Base-by-base conservation (phyloP, 2,329 filamentous ascomycete species). In the Aureobasidium mangrovei region DNA sequence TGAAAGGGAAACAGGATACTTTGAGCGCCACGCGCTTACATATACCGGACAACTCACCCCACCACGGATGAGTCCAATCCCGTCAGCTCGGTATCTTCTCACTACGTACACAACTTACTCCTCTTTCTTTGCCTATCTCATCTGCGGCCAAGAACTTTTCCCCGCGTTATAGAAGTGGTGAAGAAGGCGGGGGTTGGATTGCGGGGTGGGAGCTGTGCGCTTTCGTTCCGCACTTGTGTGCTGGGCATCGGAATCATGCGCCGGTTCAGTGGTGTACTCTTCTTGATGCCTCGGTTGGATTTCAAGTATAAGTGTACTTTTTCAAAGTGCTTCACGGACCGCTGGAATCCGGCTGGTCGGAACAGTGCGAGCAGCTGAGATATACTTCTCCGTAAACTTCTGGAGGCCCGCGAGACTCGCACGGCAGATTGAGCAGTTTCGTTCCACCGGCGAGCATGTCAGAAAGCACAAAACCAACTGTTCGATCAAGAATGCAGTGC, bases 111-210 rank as follows among this genome's bases (percentile, higher is more conserved):
- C 24, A 51, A 38, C 36, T 51, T 33, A 31, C 47, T 41, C 47
- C 36, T 33, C 47, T 51, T 51, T 40, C 36, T 29, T 33, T 26
- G 47, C 5, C n/a, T 3, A 32, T 38, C 2, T 3, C 26, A 53
- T 10, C 10, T 38, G 18, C 12, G 18, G 32, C 26, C 42, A 32
- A 53, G 49, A 31, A 10, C 18, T 28, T 33, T 18, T n/a, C 28
- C 38, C 47, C 38, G 18, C 38, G 28, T 24, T 39, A 51, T 51
- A 41, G 29, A 41, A 29, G 29, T 62, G 39, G 63, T 27, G 28
- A 28, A 36, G 46, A 36, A 31, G 24, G 32, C 3, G 6, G 35
- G 10, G 32, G 2, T 33, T 8, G 9, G 8, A 31, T 8, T 49
- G 46, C 46, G 46, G 46, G 46, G 46, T 49, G 46, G 45, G 18